Percentiles rank a stretch among this genome's conserved stretches.
Evolutionary conservation across 2,329 filamentous ascomycete genomes (phyloP).

Genomic region (Paecilomyces formosus): DNA sequence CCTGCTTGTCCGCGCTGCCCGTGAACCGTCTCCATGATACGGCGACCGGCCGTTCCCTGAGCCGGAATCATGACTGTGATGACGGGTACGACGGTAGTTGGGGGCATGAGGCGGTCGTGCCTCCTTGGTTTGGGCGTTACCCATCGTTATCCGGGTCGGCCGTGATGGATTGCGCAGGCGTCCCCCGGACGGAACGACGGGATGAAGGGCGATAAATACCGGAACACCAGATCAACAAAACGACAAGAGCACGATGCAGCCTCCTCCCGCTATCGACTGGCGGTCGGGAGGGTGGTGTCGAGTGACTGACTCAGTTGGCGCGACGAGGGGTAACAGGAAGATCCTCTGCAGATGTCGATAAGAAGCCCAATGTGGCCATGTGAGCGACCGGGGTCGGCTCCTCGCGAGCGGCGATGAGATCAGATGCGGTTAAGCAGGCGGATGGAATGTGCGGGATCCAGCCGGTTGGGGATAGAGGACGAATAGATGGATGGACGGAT

Average conservation of each 20-base stretch:
- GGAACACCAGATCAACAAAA: constrained; percentile 1
- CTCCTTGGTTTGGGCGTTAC: constrained; percentile 42
- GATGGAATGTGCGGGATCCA: constrained; percentile 10
- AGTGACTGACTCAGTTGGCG: constrained; percentile 7
- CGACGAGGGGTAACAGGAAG: constrained; percentile 5
- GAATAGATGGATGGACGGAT: neutral
- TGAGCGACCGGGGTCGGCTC: constrained; percentile 13
- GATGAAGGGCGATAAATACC: neutral
- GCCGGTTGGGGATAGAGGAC: neutral
- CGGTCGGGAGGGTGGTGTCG: constrained; percentile 1
- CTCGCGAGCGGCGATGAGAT: constrained; percentile 17
- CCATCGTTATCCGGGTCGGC: constrained; percentile 23
- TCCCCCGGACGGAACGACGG: neutral
- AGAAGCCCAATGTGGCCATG: constrained; percentile 20
- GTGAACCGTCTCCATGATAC: constrained; percentile 32
- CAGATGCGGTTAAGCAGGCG: constrained; percentile 14
- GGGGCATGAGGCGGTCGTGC: constrained; percentile 23
- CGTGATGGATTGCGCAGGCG: neutral
- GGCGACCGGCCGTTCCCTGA: constrained; percentile 21
- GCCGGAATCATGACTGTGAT: constrained; percentile 16
- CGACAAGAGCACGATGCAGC: neutral
- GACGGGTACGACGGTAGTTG: constrained; percentile 21
- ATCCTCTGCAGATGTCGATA: constrained; percentile 5
- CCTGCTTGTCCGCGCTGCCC: constrained; percentile 47
- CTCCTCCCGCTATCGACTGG: neutral